A percentile compares a stretch with the other conserved stretches of the same genome.
Conservation (phyloP, 2,329 filamentous ascomycete species). For the Xylaria sp. region DNA sequence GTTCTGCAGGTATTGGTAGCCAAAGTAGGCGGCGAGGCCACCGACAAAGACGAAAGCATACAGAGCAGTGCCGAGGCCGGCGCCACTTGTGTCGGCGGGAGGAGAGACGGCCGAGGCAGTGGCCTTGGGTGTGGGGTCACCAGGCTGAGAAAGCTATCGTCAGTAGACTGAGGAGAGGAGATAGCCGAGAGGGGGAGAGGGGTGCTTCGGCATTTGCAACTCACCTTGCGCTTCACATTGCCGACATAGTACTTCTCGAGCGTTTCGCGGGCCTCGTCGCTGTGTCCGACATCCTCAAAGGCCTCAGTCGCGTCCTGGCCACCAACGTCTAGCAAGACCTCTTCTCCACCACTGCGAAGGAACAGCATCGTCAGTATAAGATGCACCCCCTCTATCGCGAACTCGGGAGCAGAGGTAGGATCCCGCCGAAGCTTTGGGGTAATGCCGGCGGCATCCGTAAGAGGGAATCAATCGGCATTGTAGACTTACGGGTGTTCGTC, state of each 20-base stretch:
- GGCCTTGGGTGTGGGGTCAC: conserved; percentile 77
- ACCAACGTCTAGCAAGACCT: conserved; percentile 93
- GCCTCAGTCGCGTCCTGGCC: conserved; percentile 97
- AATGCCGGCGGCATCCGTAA: neutral
- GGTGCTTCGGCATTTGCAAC: conserved; percentile 38
- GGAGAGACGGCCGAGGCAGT: conserved; percentile 55
- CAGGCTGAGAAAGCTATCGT: conserved; percentile 57
- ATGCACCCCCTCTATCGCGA: neutral
- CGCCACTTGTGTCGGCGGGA: conserved; percentile 54
- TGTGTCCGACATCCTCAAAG: conserved; percentile 99
- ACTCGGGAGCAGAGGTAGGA: neutral
- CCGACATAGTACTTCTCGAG: conserved; percentile 79
- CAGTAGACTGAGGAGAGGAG: conserved; percentile 3
- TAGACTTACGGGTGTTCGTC: conserved; percentile 88
- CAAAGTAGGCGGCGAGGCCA: conserved; percentile 76
- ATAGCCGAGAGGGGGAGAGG: neutral
- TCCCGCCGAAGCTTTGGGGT: neutral
- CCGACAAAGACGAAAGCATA: conserved; percentile 83
- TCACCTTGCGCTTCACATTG: conserved; percentile 78
- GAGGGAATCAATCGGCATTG: conserved; percentile 10
- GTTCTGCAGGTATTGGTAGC: conserved; percentile 83
- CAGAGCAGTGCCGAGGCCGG: conserved; percentile 74
- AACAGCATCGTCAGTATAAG: conserved; percentile 35
- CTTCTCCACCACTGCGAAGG: conserved; percentile 83
- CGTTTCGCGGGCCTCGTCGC: conserved; percentile 95